Conservation (phyloP, 352 stramenopile genomes). For the Phytopythium kandeliae region DNA sequence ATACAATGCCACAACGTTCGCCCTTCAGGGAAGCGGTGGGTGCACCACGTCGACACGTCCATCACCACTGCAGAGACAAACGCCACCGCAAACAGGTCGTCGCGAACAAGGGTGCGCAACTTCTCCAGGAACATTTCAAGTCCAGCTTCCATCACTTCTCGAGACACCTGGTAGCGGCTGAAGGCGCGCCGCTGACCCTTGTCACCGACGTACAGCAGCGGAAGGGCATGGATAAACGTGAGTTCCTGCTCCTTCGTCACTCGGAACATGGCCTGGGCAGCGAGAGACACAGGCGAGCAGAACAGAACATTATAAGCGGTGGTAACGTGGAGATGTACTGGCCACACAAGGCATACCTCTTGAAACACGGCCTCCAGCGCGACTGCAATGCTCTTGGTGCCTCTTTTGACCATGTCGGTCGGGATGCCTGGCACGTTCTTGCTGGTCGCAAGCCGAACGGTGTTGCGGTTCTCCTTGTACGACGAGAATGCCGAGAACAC, state of each 20-base stretch:
- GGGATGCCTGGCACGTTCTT: slow-evolving; percentile 20
- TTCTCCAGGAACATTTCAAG: slow-evolving; percentile 54
- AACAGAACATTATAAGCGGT: not conserved
- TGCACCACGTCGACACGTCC: slow-evolving; percentile 58
- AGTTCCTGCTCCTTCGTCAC: slow-evolving; percentile 40
- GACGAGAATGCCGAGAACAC: slow-evolving; percentile 41
- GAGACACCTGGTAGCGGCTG: slow-evolving; percentile 19
- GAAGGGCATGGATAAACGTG: slow-evolving; percentile 48
- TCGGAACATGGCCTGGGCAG: slow-evolving; percentile 19
- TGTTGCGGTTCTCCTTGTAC: slow-evolving; percentile 42
- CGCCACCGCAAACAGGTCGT: slow-evolving; percentile 58
- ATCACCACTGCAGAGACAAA: slow-evolving; percentile 68
- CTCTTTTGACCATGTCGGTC: slow-evolving; percentile 31
- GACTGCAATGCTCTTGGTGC: slow-evolving; percentile 20
- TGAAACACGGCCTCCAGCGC: slow-evolving; percentile 46
- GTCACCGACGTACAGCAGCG: slow-evolving; percentile 46
- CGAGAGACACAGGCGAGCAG: not conserved
- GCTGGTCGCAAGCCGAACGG: slow-evolving; percentile 22
- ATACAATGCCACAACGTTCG: slow-evolving; percentile 71
- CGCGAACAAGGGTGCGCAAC: slow-evolving; percentile 39
- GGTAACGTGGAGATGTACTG: not conserved
- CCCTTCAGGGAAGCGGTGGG: slow-evolving; percentile 26
- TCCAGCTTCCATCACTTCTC: slow-evolving; percentile 43
- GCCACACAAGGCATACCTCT: not conserved
- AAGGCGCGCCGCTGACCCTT: slow-evolving; percentile 42